A percentile compares a stretch with the other conserved stretches of the same genome.
These are phyloP conservation scores for Prunus salicina DNA, from an alignment of 306 rosid species.

Conservation along the genomic window DNA sequence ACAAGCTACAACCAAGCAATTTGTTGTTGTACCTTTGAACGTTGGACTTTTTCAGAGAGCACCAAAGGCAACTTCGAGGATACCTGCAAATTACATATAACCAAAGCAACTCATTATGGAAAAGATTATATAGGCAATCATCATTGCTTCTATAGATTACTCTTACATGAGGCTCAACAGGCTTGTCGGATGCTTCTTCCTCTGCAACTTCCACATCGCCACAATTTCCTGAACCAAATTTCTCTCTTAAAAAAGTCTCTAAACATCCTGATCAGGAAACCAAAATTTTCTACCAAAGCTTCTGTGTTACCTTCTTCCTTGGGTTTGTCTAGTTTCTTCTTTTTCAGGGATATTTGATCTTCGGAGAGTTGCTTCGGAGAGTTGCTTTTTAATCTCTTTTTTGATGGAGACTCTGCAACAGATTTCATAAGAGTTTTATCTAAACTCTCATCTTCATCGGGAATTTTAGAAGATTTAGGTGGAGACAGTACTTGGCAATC, in stretches of 20 bases:
- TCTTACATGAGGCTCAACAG: constrained; percentile 58
- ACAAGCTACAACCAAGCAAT: constrained; percentile 3
- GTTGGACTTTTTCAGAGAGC: constrained; percentile 86
- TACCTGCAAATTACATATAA: constrained; percentile 50
- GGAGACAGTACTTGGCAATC: constrained; percentile 39
- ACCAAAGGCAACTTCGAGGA: constrained; percentile 84
- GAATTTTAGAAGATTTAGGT: constrained; percentile 24
- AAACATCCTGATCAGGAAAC: not conserved
- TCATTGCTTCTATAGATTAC: constrained; percentile 6
- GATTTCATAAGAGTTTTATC: constrained; percentile 23
- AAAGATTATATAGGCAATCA: constrained; percentile 16
- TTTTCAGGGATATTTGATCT: constrained; percentile 21
- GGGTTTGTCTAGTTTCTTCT: constrained; percentile 36
- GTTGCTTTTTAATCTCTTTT: constrained; percentile 26
- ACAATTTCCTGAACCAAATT: constrained; percentile 37
- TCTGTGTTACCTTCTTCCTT: constrained; percentile 44
- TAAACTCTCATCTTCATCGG: constrained; percentile 22
- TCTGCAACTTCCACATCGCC: constrained; percentile 44
- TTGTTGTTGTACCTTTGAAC: constrained; percentile 62
- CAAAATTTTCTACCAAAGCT: constrained; percentile 9
- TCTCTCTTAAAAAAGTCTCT: constrained; percentile 4
- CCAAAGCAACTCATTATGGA: constrained; percentile 23
- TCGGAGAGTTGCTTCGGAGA: constrained; percentile 31
- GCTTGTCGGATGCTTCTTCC: constrained; percentile 62
- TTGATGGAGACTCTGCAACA: constrained; percentile 25